Percentiles rank a stretch among this genome's conserved stretches.
These are phyloP conservation scores for Austropuccinia psidii DNA, from an alignment of 1,284 basidiomycete species.

Conservation along the genomic window DNA sequence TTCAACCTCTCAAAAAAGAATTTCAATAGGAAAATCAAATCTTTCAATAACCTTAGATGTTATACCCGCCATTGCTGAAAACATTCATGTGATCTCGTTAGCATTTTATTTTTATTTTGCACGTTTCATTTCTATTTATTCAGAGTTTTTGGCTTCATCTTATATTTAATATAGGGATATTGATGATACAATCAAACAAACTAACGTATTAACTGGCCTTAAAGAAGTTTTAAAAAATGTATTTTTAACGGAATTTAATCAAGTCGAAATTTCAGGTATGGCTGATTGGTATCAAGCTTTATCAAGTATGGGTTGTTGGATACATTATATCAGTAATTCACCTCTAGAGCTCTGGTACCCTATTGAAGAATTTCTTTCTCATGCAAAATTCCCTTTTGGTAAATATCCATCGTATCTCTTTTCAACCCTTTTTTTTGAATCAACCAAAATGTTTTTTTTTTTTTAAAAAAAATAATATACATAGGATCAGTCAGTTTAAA, in stretches of 20 bases:
- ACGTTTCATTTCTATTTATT: not conserved
- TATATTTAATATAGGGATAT: constrained; percentile 41
- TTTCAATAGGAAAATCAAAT: not conserved
- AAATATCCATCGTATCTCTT: constrained; percentile 15
- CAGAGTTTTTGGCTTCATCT: not conserved
- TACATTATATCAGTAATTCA: constrained; percentile 45
- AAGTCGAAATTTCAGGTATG: constrained; percentile 43
- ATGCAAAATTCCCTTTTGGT: constrained; percentile 41
- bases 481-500: constrained; percentile 32
- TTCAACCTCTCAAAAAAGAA: not conserved
- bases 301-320: constrained; percentile 8
- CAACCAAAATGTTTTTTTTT: not conserved
- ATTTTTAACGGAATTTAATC: constrained; percentile 43
- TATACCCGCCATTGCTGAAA: constrained; percentile 17
- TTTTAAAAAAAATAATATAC: no score
- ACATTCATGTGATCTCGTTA: constrained; percentile 26
- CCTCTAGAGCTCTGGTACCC: constrained; percentile 43
- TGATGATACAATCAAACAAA: constrained; percentile 46
- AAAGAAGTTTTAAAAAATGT: constrained; percentile 43
- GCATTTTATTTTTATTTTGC: not conserved
- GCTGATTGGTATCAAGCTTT: constrained; percentile 37
- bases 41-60: constrained; percentile 12
- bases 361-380: constrained; percentile 42
- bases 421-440: not conserved
- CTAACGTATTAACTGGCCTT: constrained; percentile 42